Conservation (phyloP, 768 basidiomycete genomes). For the Polyporus arcularius region DNA sequence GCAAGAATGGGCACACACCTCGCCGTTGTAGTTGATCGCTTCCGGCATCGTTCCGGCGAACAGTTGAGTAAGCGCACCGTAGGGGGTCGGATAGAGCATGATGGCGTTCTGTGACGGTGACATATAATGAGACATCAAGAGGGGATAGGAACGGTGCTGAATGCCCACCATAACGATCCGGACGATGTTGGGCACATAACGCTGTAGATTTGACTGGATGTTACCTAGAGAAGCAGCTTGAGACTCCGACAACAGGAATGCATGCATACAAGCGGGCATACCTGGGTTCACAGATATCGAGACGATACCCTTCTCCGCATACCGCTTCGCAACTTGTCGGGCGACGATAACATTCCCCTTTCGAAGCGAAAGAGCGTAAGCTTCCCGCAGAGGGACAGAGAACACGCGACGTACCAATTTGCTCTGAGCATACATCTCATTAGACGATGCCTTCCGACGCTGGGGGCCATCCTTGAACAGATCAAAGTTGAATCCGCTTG, state of each 20-base stretch:
- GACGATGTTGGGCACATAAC: slow-evolving; percentile 8
- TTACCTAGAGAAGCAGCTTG: slow-evolving; percentile 32
- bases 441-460: slow-evolving; percentile 17
- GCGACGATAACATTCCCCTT: slow-evolving; percentile 50
- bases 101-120: background rate
- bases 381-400: background rate
- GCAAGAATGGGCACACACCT: slow-evolving; percentile 25
- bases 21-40: slow-evolving; percentile 39
- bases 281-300: slow-evolving; percentile 51
- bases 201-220: slow-evolving; percentile 20
- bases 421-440: slow-evolving; percentile 33
- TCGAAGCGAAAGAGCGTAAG: background rate
- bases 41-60: slow-evolving; percentile 40
- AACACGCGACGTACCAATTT: slow-evolving; percentile 43
- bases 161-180: slow-evolving; percentile 2
- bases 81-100: slow-evolving; percentile 31
- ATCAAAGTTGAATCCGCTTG: slow-evolving; percentile 37
- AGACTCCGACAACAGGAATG: too few species aligned
- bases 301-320: slow-evolving; percentile 46
- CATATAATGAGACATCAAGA: too few species aligned
- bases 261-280: slow-evolving; percentile 1
- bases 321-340: slow-evolving; percentile 47
- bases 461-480: slow-evolving; percentile 33
- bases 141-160: too few species aligned
- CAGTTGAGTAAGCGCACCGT: slow-evolving; percentile 30